These are phyloP conservation scores for Cryphonectria carpinicola DNA, from an alignment of 2,329 filamentous ascomycete species.

Conservation along the genomic window DNA sequence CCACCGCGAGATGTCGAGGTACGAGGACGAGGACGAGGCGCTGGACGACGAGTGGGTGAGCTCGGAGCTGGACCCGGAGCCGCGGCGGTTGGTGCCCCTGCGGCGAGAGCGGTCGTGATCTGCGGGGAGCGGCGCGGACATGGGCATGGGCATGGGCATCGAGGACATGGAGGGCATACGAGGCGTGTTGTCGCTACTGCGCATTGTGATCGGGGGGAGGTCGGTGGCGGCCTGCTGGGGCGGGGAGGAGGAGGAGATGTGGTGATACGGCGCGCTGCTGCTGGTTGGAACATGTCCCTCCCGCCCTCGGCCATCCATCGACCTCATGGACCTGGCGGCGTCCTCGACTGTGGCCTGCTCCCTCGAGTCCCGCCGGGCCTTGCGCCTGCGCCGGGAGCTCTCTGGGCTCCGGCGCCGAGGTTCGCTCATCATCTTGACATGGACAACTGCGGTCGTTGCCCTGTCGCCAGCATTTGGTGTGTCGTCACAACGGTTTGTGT, in stretches of 20 bases:
- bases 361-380: constrained; percentile 46
- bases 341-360: constrained; percentile 41
- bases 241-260: constrained; percentile 15
- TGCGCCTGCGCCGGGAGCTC: constrained; percentile 56
- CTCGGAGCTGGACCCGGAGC: constrained; percentile 38
- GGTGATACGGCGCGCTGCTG: constrained; percentile 13
- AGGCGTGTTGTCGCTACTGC: constrained; percentile 22
- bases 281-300: constrained; percentile 3
- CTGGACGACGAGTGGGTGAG: constrained; percentile 52
- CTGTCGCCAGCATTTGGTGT: constrained; percentile 23
- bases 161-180: constrained; percentile 5
- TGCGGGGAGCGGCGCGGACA: constrained; percentile 11
- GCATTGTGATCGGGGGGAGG: constrained; percentile 20
- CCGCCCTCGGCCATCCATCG: constrained; percentile 7
- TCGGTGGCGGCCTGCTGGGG: constrained; percentile 13
- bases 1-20: constrained; percentile 68
- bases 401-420: constrained; percentile 61
- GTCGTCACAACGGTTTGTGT: not conserved
- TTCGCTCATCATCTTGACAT: constrained; percentile 56
- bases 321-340: constrained; percentile 22
- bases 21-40: constrained; percentile 51
- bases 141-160: not conserved
- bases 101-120: constrained; percentile 19
- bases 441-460: constrained; percentile 32
- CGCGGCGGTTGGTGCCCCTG: constrained; percentile 17